Conservation (phyloP, 345 rosid genomes). For the Syzygium jambos region DNA sequence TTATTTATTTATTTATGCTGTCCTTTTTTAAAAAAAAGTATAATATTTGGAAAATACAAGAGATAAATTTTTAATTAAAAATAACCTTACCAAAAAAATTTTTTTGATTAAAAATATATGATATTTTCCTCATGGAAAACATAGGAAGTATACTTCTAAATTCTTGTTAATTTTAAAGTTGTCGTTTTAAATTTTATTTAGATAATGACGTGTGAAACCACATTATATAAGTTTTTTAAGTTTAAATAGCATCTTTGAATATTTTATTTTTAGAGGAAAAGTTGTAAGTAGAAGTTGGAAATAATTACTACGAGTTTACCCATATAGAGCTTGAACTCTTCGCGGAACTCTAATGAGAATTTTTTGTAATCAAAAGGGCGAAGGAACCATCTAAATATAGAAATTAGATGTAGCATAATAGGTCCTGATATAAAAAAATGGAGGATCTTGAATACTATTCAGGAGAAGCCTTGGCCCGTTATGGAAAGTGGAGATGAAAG, state of each 20-base stretch:
- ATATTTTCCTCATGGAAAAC: neutral
- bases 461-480: neutral
- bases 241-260: neutral
- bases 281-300: neutral
- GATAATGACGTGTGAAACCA: neutral
- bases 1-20: too few species aligned
- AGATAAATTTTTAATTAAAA: neutral
- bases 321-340: neutral
- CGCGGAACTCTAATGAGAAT: neutral
- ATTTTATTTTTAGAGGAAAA: neutral
- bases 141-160: neutral
- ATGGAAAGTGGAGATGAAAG: neutral
- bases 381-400: neutral
- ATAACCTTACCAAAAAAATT: too few species aligned
- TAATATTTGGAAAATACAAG: neutral
- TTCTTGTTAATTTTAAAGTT: too few species aligned
- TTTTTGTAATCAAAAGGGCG: neutral
- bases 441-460: neutral
- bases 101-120: neutral
- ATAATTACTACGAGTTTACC: neutral
- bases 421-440: neutral
- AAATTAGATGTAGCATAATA: neutral
- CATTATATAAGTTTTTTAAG: neutral
- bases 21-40: too few species aligned
- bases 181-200: too few species aligned